phyloP scores from a whole-genome alignment of 2,329 filamentous ascomycete species.

The Scedosporium dehoogii region DNA sequence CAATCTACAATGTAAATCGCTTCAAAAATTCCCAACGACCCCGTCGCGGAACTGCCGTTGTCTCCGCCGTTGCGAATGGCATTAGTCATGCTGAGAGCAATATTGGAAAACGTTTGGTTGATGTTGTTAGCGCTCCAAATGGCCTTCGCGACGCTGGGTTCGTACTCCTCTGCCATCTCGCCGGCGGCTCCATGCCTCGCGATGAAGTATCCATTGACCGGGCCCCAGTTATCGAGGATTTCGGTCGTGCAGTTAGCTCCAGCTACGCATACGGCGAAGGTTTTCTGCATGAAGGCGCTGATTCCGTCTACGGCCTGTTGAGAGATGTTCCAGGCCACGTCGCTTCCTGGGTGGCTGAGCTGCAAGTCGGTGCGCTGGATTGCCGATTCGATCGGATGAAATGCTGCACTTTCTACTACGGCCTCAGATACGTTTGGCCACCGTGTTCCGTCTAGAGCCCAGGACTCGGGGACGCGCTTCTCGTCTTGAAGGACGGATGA shows the following conservation, averaged over 20 bases:
- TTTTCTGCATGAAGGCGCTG: conserved; percentile 10
- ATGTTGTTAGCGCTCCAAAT: conserved; percentile 8
- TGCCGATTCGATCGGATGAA: not conserved
- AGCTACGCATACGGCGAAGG: conserved; percentile 9
- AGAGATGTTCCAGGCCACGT: conserved; percentile 8
- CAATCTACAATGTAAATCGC: conserved; percentile 10
- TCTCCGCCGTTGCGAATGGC: conserved; percentile 7
- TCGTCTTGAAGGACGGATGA: not conserved
- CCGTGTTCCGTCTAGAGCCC: not conserved
- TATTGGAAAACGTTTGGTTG: conserved; percentile 6
- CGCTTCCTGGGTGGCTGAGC: not conserved
- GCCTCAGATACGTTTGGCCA: not conserved
- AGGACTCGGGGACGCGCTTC: not conserved
- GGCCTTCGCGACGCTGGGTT: conserved; percentile 1
- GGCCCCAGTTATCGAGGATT: conserved; percentile 7
- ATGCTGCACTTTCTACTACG: not conserved
- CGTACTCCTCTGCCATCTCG: not conserved
- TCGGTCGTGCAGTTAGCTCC: not conserved
- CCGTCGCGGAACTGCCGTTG: not conserved
- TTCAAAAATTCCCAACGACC: not conserved
- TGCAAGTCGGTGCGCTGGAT: not conserved
- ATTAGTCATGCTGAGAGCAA: conserved; percentile 12
- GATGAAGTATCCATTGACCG: conserved; percentile 10
- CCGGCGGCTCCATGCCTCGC: not conserved
- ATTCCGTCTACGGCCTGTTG: conserved; percentile 9